phyloP scores from a whole-genome alignment of 2,329 filamentous ascomycete species.

The Massarina eburnea region DNA sequence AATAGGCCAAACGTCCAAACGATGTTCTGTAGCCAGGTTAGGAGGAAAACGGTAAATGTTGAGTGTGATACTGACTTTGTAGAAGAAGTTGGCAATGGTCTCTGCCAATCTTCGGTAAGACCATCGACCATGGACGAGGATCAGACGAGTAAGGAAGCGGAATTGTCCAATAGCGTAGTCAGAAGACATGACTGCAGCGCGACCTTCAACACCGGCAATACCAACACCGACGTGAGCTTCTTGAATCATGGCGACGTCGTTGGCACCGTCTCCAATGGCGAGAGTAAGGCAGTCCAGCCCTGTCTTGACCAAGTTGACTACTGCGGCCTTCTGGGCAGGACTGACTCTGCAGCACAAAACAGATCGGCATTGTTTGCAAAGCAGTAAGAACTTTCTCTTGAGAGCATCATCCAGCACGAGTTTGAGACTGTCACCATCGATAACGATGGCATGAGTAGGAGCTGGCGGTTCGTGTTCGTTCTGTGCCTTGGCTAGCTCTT shows the following conservation, averaged over 20 bases:
- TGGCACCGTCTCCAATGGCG: constrained; percentile 85
- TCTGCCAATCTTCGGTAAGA: constrained; percentile 94
- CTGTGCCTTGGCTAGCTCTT: constrained; percentile 77
- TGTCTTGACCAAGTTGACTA: constrained; percentile 92
- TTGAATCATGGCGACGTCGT: constrained; percentile 93
- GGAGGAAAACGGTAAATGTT: constrained; percentile 10
- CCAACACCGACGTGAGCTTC: constrained; percentile 87
- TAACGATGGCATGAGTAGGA: constrained; percentile 87
- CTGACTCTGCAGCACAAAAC: constrained; percentile 97
- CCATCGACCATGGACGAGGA: constrained; percentile 82
- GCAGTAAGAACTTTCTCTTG: constrained; percentile 87
- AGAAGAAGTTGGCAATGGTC: constrained; percentile 98
- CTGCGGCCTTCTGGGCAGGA: constrained; percentile 94
- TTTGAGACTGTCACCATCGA: constrained; percentile 91
- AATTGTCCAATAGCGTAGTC: constrained; percentile 92
- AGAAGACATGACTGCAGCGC: constrained; percentile 81
- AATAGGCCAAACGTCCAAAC: constrained; percentile 96
- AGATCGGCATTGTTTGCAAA: constrained; percentile 96
- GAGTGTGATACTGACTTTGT: constrained; percentile 65
- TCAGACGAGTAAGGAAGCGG: constrained; percentile 75
- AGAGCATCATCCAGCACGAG: constrained; percentile 79
- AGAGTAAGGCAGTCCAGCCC: constrained; percentile 95
- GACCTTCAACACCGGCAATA: constrained; percentile 82
- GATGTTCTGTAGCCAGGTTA: constrained; percentile 67
- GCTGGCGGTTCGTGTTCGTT: constrained; percentile 83